phyloP scores from a whole-genome alignment of 2,329 filamentous ascomycete genomes.

The Xylariaceae sp. region DNA sequence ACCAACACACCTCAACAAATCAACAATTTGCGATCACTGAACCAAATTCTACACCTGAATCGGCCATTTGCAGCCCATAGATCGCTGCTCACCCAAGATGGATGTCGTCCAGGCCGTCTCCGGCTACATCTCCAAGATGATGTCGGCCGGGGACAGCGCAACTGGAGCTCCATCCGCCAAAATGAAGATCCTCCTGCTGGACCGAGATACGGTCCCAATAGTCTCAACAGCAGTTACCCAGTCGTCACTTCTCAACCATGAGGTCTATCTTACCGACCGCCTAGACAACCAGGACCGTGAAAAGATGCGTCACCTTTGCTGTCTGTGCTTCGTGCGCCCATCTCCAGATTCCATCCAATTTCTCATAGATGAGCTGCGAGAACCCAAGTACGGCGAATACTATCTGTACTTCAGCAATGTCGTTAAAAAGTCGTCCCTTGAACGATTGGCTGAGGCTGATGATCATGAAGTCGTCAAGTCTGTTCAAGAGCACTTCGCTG shows the following conservation, averaged over 20 bases:
- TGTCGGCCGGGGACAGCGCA: constrained; percentile 73
- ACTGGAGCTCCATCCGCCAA: constrained; percentile 69
- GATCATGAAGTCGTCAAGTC: constrained; percentile 94
- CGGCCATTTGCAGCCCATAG: neutral
- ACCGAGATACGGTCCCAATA: constrained; percentile 90
- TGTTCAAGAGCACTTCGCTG: constrained; percentile 94
- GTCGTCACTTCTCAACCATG: constrained; percentile 88
- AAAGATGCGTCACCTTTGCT: constrained; percentile 96
- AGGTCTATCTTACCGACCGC: constrained; percentile 96
- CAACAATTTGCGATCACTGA: too few relatives aligned
- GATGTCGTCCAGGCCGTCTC: constrained; percentile 90
- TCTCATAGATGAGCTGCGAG: constrained; percentile 89
- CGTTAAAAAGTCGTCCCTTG: constrained; percentile 90
- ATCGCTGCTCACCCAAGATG: constrained; percentile 54
- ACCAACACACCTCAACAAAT: constrained; percentile 2
- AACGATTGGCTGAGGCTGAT: constrained; percentile 91
- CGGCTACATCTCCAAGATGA: constrained; percentile 95
- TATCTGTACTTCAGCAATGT: constrained; percentile 97
- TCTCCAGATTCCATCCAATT: constrained; percentile 90
- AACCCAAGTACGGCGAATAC: constrained; percentile 97
- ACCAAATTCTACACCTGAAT: too few relatives aligned
- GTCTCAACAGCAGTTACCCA: constrained; percentile 95
- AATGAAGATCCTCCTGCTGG: constrained; percentile 96
- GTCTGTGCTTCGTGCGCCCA: constrained; percentile 87
- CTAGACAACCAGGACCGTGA: constrained; percentile 85